Conservation (phyloP, 768 basidiomycete genomes). For the Cystofilobasidium capitatum region DNA sequence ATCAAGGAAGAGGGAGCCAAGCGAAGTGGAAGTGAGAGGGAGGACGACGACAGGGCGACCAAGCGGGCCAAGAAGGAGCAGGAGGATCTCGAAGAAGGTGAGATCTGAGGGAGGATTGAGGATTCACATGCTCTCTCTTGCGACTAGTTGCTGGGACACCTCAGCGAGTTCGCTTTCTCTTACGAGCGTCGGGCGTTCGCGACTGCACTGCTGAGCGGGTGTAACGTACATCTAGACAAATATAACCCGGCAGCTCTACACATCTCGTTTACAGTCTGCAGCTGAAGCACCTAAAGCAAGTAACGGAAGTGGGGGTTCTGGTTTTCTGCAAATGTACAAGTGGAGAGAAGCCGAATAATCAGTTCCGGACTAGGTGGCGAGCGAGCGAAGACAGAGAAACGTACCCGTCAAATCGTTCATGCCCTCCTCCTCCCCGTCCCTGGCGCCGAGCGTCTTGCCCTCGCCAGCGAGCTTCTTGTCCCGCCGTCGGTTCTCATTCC, state of each 20-base stretch:
- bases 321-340: constrained; percentile 18
- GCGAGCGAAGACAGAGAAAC: too few relatives aligned
- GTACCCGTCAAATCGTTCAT: constrained; percentile 27
- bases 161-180: neutral
- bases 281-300: too few relatives aligned
- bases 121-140: neutral
- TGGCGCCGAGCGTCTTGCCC: constrained; percentile 28
- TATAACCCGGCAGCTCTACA: too few relatives aligned
- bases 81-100: constrained; percentile 11
- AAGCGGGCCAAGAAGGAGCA: neutral
- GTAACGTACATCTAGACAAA: too few relatives aligned
- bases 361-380: too few relatives aligned
- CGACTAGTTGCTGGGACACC: neutral
- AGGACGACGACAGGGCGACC: neutral
- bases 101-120: neutral
- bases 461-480: constrained; percentile 28
- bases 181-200: neutral
- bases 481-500: constrained; percentile 35
- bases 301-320: constrained; percentile 28
- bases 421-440: constrained; percentile 30
- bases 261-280: too few relatives aligned
- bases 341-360: too few relatives aligned
- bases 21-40: neutral
- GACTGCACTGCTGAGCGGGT: neutral
- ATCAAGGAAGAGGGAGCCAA: too few relatives aligned